These are phyloP conservation scores for Typha latifolia DNA, from an alignment of 176 grass and related monocot genomes.

Conservation along the genomic window DNA sequence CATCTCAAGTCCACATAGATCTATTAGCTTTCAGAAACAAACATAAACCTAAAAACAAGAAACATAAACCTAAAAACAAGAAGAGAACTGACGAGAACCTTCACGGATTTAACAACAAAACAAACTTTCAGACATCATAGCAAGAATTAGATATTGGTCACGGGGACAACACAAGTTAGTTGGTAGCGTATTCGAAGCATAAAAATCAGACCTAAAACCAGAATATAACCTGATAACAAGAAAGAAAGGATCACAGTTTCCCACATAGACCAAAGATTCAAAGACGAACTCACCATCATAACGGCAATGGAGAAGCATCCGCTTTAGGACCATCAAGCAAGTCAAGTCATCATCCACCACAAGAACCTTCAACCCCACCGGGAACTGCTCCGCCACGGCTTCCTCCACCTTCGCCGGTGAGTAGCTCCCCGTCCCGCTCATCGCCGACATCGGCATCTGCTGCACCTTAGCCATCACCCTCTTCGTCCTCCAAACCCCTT, in stretches of 20 bases:
- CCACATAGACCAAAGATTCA: neutral
- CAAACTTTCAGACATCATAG: no score
- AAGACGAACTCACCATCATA: constrained; percentile 58
- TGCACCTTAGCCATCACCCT: neutral
- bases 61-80: no score
- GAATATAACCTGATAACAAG: neutral
- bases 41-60: no score
- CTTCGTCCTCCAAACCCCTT: neutral
- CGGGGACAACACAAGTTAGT: no score
- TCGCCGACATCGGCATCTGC: neutral
- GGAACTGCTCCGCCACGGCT: constrained; percentile 47
- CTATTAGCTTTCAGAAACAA: no score
- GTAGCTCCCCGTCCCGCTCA: neutral
- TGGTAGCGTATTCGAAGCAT: no score
- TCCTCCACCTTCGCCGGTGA: constrained; percentile 39
- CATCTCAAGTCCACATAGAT: no score
- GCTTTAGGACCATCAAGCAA: constrained; percentile 63
- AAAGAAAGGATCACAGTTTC: constrained; percentile 1
- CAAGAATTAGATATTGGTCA: no score
- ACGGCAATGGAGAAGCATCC: constrained; percentile 66
- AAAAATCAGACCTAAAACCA: no score
- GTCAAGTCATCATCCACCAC: constrained; percentile 88
- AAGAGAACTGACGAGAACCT: no score
- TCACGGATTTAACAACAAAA: no score
- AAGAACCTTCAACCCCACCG: constrained; percentile 82